Percentiles rank a stretch among this genome's conserved stretches.
These are phyloP conservation scores for Fraxinus albicans DNA, from an alignment of 305 asterid species.

Conservation along the genomic window DNA sequence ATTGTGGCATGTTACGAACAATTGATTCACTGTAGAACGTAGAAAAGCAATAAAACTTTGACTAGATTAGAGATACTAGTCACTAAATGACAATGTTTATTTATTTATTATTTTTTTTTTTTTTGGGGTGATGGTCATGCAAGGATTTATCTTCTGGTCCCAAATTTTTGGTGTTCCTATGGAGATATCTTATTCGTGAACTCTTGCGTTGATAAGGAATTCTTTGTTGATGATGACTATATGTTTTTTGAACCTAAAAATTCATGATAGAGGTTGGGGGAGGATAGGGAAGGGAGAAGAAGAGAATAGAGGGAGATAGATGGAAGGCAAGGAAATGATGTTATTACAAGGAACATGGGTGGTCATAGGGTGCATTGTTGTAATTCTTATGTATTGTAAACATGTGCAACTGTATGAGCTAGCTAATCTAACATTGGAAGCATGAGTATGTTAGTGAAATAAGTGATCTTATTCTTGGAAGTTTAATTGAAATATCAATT, in stretches of 20 bases:
- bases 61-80: background rate
- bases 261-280: background rate
- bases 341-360: background rate
- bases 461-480: background rate
- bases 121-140: background rate
- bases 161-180: background rate
- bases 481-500: background rate
- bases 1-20: background rate
- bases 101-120: background rate
- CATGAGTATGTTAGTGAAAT: background rate
- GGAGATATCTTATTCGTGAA: background rate
- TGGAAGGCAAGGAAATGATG: background rate
- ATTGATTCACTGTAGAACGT: background rate
- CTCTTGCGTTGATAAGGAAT: background rate
- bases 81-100: background rate
- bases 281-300: background rate
- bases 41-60: background rate
- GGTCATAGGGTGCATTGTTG: background rate
- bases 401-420: background rate
- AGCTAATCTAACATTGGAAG: background rate
- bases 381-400: background rate
- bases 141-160: background rate
- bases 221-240: background rate
- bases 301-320: background rate
- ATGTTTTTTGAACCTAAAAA: background rate